phyloP scores from a whole-genome alignment of 2,329 filamentous ascomycete genomes.

The Didymella keratinophila region DNA sequence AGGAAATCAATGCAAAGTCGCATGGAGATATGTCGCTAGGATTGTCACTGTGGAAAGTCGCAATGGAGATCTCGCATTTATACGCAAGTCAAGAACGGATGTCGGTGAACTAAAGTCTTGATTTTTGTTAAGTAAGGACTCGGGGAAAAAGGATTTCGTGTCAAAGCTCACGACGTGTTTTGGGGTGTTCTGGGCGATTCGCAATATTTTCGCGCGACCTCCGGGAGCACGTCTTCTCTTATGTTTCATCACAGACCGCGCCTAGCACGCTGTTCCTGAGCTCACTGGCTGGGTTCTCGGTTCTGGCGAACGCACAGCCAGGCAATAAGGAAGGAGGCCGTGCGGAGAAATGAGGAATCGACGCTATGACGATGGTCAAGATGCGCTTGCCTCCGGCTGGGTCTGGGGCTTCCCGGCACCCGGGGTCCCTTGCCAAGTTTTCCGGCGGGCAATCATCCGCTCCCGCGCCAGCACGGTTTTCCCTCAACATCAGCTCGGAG shows the following conservation, averaged over 20 bases:
- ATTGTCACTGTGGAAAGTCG: constrained; percentile 24
- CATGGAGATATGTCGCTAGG: constrained; percentile 26
- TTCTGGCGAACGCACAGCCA: constrained; percentile 25
- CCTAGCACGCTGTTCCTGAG: constrained; percentile 14
- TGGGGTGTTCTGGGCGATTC: constrained; percentile 12
- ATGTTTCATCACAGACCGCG: constrained; percentile 23
- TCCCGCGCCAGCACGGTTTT: constrained; percentile 25
- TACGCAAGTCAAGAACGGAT: constrained; percentile 28
- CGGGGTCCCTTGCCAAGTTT: constrained; percentile 18
- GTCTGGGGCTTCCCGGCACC: constrained; percentile 19
- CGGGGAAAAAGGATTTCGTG: constrained; percentile 29
- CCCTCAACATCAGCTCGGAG: constrained; percentile 28
- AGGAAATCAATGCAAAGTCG: constrained; percentile 8
- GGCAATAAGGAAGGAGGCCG: constrained; percentile 17
- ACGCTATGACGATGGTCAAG: constrained; percentile 31
- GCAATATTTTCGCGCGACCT: constrained; percentile 29
- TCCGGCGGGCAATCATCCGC: constrained; percentile 32
- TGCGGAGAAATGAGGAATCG: constrained; percentile 32
- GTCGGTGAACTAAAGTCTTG: constrained; percentile 20
- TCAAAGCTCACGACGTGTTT: constrained; percentile 23
- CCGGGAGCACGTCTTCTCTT: constrained; percentile 35
- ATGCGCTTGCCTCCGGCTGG: constrained; percentile 15
- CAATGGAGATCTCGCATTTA: constrained; percentile 32
- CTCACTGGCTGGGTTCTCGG: constrained; percentile 17
- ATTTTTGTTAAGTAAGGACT: constrained; percentile 16